A percentile compares a stretch with the other conserved stretches of the same genome.
Conservation (phyloP, 140 eudicot genomes). For the Ambrosia hybrid region DNA sequence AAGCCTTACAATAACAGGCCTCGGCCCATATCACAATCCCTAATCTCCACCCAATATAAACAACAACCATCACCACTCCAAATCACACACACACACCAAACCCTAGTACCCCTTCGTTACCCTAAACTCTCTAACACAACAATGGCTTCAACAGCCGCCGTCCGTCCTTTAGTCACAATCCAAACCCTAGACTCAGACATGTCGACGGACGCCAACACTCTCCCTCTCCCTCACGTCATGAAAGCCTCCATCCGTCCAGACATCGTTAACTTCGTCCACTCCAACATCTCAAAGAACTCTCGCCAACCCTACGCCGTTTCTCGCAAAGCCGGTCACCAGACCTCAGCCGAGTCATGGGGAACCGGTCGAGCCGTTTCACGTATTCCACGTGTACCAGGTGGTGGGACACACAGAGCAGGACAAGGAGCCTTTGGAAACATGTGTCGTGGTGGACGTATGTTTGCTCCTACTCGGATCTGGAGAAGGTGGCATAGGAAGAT, state of each 20-base stretch:
- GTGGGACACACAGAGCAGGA: no score
- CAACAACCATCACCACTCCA: background rate
- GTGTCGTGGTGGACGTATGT: no score
- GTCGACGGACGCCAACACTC: conserved; percentile 58
- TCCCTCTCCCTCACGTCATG: conserved; percentile 79
- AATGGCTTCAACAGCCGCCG: conserved; percentile 85
- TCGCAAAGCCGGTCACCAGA: conserved; percentile 79
- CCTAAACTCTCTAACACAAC: background rate
- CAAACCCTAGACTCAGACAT: conserved; percentile 62
- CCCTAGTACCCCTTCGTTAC: no score
- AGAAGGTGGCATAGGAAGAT: no score
- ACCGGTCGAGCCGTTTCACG: no score
- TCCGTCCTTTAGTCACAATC: conserved; percentile 65
- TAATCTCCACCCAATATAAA: conserved; percentile 20
- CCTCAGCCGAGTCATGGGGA: no score
- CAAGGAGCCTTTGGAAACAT: no score
- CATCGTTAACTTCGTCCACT: conserved; percentile 68
- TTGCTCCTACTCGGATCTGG: no score
- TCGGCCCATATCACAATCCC: conserved; percentile 3
- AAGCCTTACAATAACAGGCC: conserved; percentile 5
- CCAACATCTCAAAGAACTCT: conserved; percentile 66
- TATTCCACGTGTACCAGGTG: no score
- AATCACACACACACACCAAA: background rate
- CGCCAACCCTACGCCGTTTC: conserved; percentile 97
- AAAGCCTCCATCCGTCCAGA: conserved; percentile 80